These are phyloP conservation scores for Teunomyces funiuensis DNA, from an alignment of 805 yeast species.

Conservation along the genomic window DNA sequence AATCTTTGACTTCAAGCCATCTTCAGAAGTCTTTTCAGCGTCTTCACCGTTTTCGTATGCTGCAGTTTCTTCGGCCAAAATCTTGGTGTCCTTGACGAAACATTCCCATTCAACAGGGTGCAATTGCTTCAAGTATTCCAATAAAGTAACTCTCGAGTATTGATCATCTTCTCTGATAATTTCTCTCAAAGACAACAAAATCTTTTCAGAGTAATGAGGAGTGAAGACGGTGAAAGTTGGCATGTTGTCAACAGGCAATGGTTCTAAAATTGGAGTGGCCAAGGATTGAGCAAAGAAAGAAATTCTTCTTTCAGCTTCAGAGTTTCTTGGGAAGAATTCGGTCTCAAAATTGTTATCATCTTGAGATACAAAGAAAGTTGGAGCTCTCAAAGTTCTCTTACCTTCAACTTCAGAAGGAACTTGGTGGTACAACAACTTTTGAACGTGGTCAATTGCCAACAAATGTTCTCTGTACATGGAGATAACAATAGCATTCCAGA, in stretches of 20 bases:
- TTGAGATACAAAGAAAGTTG: constrained; percentile 97
- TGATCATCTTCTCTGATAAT: constrained; percentile 97
- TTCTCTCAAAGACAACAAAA: constrained; percentile 87
- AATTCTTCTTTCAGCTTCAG: constrained; percentile 99
- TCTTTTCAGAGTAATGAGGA: constrained; percentile 96
- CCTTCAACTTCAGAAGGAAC: constrained; percentile 98
- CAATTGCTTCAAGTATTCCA: constrained; percentile 91
- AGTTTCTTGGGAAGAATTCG: constrained; percentile 94
- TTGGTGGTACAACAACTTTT: constrained; percentile 94
- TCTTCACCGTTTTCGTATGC: constrained; percentile 62
- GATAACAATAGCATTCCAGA: constrained; percentile 98
- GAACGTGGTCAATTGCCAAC: constrained; percentile 97
- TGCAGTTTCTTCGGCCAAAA: constrained; percentile 91
- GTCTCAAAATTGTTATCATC: constrained; percentile 94
- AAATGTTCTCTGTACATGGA: constrained; percentile 99
- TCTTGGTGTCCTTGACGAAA: constrained; percentile 93
- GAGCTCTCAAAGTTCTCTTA: constrained; percentile 96
- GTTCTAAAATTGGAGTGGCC: constrained; percentile 98
- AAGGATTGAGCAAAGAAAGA: constrained; percentile 98
- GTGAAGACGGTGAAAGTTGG: constrained; percentile 97
- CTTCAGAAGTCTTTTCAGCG: constrained; percentile 46
- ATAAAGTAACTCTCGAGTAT: constrained; percentile 87
- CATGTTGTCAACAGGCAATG: constrained; percentile 98
- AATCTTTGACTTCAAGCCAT: constrained; percentile 75
- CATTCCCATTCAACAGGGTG: constrained; percentile 98